Conservation (phyloP, 1,139 yeast species). For the Pichia cactophila region DNA sequence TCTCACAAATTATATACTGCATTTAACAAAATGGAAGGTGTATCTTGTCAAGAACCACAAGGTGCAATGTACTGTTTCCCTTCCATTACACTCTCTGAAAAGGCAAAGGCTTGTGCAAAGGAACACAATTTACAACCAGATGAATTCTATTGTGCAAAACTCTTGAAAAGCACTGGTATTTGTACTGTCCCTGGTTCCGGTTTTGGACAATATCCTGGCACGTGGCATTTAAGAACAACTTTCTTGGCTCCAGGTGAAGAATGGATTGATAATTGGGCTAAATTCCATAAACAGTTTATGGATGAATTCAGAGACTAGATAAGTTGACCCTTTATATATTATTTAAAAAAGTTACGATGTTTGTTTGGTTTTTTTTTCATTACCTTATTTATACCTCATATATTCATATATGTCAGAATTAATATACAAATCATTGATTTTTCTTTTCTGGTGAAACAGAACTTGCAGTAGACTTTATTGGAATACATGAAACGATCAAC, state of each 20-base stretch:
- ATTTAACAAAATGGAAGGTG: conserved; percentile 69
- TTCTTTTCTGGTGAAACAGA: conserved; percentile 14
- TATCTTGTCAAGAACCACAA: conserved; percentile 77
- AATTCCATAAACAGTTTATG: conserved; percentile 70
- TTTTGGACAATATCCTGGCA: conserved; percentile 84
- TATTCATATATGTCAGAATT: no score
- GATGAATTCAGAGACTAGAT: conserved; percentile 37
- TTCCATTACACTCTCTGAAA: conserved; percentile 51
- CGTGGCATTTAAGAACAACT: conserved; percentile 90
- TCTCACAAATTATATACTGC: conserved; percentile 61
- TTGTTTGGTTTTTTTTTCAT: not conserved
- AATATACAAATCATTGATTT: conserved; percentile 3
- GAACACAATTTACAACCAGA: conserved; percentile 57
- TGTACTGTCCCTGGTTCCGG: conserved; percentile 98
- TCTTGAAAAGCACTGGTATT: conserved; percentile 85
- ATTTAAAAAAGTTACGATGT: not conserved
- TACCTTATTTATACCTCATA: no score
- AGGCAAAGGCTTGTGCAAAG: conserved; percentile 56
- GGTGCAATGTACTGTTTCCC: conserved; percentile 99
- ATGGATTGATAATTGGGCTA: conserved; percentile 71
- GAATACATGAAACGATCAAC: conserved; percentile 30
- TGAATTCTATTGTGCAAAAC: conserved; percentile 77
- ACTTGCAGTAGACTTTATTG: conserved; percentile 13
- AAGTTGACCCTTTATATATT: not conserved
- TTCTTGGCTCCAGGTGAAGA: conserved; percentile 92